Evolutionary conservation across 441 rosid species (phyloP).

Genomic region (Lepidium campestre): DNA sequence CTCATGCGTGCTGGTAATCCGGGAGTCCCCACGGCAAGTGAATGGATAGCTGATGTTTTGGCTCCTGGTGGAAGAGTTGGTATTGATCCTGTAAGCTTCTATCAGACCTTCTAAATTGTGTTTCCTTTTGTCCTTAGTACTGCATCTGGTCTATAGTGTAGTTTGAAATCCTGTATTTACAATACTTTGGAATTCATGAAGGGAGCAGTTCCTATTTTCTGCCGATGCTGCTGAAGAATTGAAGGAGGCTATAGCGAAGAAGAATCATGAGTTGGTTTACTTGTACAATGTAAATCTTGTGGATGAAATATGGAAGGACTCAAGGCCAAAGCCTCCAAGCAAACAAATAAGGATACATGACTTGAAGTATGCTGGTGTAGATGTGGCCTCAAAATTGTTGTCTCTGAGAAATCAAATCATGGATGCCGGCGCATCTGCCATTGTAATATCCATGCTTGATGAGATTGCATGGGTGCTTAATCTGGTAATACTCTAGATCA

Average conservation of each 20-base stretch:
- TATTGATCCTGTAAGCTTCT: slow-evolving; percentile 85
- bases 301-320: slow-evolving; percentile 86
- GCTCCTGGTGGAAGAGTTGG: slow-evolving; percentile 88
- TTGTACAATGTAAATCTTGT: slow-evolving; percentile 71
- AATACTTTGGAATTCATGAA: slow-evolving; percentile 51
- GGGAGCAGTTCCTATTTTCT: slow-evolving; percentile 98
- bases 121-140: not conserved
- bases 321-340: slow-evolving; percentile 82
- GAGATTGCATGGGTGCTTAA: slow-evolving; percentile 96
- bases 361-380: slow-evolving; percentile 81
- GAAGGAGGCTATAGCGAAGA: slow-evolving; percentile 71
- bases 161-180: slow-evolving; percentile 14
- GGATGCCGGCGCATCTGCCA: slow-evolving; percentile 75
- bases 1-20: slow-evolving; percentile 91
- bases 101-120: slow-evolving; percentile 26
- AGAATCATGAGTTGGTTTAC: slow-evolving; percentile 78
- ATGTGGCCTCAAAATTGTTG: slow-evolving; percentile 66
- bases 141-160: not conserved
- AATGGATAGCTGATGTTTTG: slow-evolving; percentile 86
- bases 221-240: slow-evolving; percentile 91
- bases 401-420: slow-evolving; percentile 61
- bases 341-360: slow-evolving; percentile 76
- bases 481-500: slow-evolving; percentile 49
- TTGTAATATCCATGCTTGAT: slow-evolving; percentile 90
- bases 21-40: slow-evolving; percentile 78